Base-by-base conservation (phyloP, 2,329 filamentous ascomycete genomes). In the Xylariales sp. region DNA sequence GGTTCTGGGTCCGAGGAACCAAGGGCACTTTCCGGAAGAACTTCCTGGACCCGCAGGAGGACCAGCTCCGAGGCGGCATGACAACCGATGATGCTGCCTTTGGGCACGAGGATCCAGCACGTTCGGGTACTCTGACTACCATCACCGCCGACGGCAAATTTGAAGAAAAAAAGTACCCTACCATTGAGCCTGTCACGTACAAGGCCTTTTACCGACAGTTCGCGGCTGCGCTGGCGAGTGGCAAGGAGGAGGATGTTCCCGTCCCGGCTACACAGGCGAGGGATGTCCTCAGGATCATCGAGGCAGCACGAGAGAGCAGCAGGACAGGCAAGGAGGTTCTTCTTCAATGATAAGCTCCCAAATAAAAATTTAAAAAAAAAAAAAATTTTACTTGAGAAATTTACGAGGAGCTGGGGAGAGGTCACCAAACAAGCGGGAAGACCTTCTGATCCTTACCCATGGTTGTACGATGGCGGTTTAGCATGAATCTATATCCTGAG, bases 1-100 rank as follows among this genome's bases (percentile, higher is more conserved):
- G 86, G 27, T 91, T 82, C 68, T 90, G 86, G 85, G 70, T 90
- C 8, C 70, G 85, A 18, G 87, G 87, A 16, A 77, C 77, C 14
- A 80, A 82, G 60, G 87, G 84, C 1, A 85, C 76, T 53, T 91
- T 83, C 62, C 83, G 77, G 66, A 91, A 90, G 70, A 63, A 66
- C 27, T 69, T 73, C 38, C 68, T 91, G 3, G 87, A 93, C 56
- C 66, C 78, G 2, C 86, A 91, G 60, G 87, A 93, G 63, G 77
- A 81, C 40, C 83, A 88, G 58, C 71, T 90, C 37, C 76, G 76
- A 57, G 28, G 64, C 2, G 85, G 85, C 7, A 60, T 76, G 48
- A 73, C 69, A 56, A 78, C 80, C 6, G 70, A 71, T 1, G 79
- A 86, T 40, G 56, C 68, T 4, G 72, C 65, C 4, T 90, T 87